These are phyloP conservation scores for Ambrosiella beaveri DNA, from an alignment of 2,329 filamentous ascomycete genomes.

Conservation along the genomic window DNA sequence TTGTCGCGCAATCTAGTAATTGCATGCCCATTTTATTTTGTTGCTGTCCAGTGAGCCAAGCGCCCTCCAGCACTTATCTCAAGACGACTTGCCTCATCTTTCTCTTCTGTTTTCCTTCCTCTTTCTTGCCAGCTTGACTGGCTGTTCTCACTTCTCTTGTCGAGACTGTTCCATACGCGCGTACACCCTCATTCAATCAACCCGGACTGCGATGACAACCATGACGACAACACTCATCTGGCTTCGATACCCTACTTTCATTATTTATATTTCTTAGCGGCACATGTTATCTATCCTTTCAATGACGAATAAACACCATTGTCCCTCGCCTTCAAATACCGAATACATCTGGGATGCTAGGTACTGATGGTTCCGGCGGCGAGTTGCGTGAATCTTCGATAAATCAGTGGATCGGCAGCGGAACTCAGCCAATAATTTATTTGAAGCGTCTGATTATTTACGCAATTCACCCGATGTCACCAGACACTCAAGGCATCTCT, in stretches of 20 bases:
- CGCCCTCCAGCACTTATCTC: too few species aligned
- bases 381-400: background rate
- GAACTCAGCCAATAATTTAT: too few species aligned
- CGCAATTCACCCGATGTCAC: background rate
- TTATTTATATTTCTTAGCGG: constrained; percentile 1
- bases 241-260: constrained; percentile 14
- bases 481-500: background rate
- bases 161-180: too few species aligned
- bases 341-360: background rate
- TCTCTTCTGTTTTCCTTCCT: background rate
- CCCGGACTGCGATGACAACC: constrained; percentile 13
- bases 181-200: background rate
- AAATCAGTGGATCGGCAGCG: too few species aligned
- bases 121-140: background rate
- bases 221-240: constrained; percentile 12
- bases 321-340: background rate
- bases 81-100: too few species aligned
- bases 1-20: background rate
- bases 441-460: too few species aligned
- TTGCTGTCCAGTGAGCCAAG: too few species aligned
- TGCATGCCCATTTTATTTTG: background rate
- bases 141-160: background rate
- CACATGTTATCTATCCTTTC: constrained; percentile 12
- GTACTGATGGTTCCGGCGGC: background rate
- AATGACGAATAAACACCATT: background rate